Evolutionary conservation across 225 moss, liverwort and hornwort genomes (phyloP).

Genomic region (Lunularia cruciata): DNA sequence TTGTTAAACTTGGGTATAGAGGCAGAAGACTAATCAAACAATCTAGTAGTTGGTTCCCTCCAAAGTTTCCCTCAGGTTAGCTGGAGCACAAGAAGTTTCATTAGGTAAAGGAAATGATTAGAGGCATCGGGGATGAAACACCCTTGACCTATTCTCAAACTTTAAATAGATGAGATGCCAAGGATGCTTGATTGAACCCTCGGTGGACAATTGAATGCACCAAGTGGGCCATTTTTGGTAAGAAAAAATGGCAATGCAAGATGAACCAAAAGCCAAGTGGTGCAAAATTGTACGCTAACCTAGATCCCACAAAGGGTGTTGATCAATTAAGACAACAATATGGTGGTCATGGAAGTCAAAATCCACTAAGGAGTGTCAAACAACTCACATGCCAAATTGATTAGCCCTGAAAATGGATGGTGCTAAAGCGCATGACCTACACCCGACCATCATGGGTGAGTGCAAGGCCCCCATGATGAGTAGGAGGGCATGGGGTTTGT

Average conservation of each 20-base stretch:
- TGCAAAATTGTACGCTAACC: conserved; percentile 24
- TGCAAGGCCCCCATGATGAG: conserved; percentile 21
- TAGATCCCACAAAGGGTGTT: conserved; percentile 33
- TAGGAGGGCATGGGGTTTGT: conserved; percentile 24
- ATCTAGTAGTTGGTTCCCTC: too few relatives aligned
- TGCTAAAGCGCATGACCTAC: conserved; percentile 24
- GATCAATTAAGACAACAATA: conserved; percentile 27
- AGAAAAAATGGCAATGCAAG: conserved; percentile 33
- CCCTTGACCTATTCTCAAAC: too few relatives aligned
- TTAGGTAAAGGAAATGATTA: conserved; percentile 29
- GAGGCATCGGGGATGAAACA: too few relatives aligned
- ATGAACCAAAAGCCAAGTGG: conserved; percentile 24
- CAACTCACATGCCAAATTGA: conserved; percentile 30
- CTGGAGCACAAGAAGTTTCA: too few relatives aligned
- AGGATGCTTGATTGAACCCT: conserved; percentile 26
- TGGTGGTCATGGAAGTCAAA: conserved; percentile 39
- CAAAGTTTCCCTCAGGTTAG: too few relatives aligned
- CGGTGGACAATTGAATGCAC: conserved; percentile 13
- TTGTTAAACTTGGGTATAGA: too few relatives aligned
- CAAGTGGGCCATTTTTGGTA: conserved; percentile 41
- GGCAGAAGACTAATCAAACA: conserved; percentile 29
- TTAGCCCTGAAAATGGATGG: too few relatives aligned
- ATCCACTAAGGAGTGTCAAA: conserved; percentile 34
- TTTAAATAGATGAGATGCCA: too few relatives aligned
- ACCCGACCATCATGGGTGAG: too few relatives aligned